Percentiles rank a stretch among this genome's conserved stretches.
phyloP scores from a whole-genome alignment of 2,329 filamentous ascomycete species.

The Pseudocercospora macadamiae region DNA sequence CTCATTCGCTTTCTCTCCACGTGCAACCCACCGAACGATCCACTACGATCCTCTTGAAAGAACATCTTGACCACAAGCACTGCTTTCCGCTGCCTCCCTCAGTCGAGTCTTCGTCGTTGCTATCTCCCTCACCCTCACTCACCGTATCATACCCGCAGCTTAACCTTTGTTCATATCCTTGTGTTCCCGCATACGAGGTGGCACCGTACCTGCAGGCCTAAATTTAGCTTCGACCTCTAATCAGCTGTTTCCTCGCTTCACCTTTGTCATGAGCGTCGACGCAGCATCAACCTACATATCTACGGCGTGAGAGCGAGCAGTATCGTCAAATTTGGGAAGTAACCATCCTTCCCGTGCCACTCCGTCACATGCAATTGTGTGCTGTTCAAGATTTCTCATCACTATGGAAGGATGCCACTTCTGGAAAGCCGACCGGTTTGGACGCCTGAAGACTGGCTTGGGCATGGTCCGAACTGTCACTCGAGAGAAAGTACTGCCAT shows the following conservation, averaged over 20 bases:
- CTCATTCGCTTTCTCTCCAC: neutral
- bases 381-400: no score
- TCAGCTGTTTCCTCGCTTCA: neutral
- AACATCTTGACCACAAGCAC: neutral
- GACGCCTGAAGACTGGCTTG: neutral
- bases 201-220: conserved; percentile 1
- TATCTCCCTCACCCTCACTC: neutral
- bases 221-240: neutral
- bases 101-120: no score
- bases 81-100: no score
- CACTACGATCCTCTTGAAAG: neutral
- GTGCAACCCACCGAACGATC: neutral
- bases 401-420: neutral
- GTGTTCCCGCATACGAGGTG: conserved; percentile 1
- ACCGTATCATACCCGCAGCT: neutral
- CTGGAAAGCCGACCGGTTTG: neutral
- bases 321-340: no score
- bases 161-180: neutral
- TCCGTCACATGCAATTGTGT: no score
- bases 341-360: neutral
- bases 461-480: neutral
- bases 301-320: no score
- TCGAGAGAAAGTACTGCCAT: no score
- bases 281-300: no score
- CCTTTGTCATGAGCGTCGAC: neutral